Conservation (phyloP, 2,329 filamentous ascomycete genomes). For the Acrocalymma vagum region DNA sequence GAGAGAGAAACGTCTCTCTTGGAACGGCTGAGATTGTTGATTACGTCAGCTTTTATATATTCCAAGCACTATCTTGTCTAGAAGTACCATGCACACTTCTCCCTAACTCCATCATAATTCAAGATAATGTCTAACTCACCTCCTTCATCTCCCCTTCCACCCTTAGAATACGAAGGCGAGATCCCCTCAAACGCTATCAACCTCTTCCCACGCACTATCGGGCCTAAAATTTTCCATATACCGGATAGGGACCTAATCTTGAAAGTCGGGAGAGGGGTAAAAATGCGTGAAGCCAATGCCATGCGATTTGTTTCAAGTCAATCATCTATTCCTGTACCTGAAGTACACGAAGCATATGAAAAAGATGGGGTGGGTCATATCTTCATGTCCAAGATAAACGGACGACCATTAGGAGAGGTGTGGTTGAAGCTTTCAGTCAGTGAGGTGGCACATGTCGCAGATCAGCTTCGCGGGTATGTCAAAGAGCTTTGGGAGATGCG, state of each 20-base stretch:
- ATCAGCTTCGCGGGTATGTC: conserved; percentile 16
- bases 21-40: too few relatives aligned
- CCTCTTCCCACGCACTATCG: too few relatives aligned
- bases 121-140: too few relatives aligned
- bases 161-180: too few relatives aligned
- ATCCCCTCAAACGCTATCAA: too few relatives aligned
- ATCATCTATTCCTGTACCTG: conserved; percentile 20
- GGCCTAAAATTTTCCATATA: too few relatives aligned
- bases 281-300: conserved; percentile 18
- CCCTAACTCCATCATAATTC: too few relatives aligned
- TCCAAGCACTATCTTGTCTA: too few relatives aligned
- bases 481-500: conserved; percentile 8
- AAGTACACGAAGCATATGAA: conserved; percentile 23
- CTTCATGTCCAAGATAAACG: conserved; percentile 21
- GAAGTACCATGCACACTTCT: too few relatives aligned
- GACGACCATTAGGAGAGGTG: conserved; percentile 11
- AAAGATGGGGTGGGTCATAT: conserved; percentile 19
- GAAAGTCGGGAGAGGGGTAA: conserved; percentile 17
- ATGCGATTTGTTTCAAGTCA: conserved; percentile 19
- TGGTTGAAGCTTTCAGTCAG: conserved; percentile 12
- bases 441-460: conserved; percentile 7
- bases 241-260: conserved; percentile 17
- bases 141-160: too few relatives aligned
- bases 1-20: too few relatives aligned
- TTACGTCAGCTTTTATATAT: too few relatives aligned